These are phyloP conservation scores for Antarctomyces pellizariae DNA, from an alignment of 495 filamentous ascomycete genomes.

Conservation along the genomic window DNA sequence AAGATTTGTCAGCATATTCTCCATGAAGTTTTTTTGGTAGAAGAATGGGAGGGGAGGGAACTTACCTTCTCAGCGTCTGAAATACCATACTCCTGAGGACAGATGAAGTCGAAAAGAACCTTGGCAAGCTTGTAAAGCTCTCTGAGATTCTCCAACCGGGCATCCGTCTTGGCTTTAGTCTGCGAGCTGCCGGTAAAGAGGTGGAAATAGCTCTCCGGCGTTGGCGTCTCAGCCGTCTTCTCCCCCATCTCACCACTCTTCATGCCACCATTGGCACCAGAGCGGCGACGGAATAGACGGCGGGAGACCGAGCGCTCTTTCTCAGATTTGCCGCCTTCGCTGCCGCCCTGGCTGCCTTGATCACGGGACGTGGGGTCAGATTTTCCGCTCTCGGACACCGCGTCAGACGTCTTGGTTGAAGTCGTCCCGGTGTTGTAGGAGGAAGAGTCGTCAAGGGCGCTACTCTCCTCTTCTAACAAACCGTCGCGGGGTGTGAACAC, in stretches of 20 bases:
- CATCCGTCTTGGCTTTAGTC: constrained; percentile 63
- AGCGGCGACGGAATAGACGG: constrained; percentile 22
- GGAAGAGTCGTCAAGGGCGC: constrained; percentile 6
- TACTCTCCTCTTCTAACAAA: constrained; percentile 36
- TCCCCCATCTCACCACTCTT: too few species aligned
- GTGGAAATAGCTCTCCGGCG: constrained; percentile 47
- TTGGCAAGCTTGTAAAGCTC: constrained; percentile 87
- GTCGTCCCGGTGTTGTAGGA: constrained; percentile 1
- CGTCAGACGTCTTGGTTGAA: constrained; percentile 1
- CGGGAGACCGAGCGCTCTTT: constrained; percentile 21
- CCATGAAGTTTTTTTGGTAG: not conserved
- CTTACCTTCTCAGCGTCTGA: constrained; percentile 61
- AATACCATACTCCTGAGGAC: constrained; percentile 95
- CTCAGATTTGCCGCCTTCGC: constrained; percentile 14
- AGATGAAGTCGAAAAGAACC: constrained; percentile 92
- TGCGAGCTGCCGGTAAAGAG: constrained; percentile 55
- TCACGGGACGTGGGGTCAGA: too few species aligned
- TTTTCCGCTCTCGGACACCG: not conserved
- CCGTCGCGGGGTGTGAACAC: constrained; percentile 66
- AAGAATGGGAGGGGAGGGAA: too few species aligned
- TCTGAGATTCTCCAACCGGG: constrained; percentile 61
- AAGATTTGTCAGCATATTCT: constrained; percentile 3
- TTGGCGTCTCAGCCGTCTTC: too few species aligned
- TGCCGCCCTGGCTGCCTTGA: constrained; percentile 15
- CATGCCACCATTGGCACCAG: constrained; percentile 13